phyloP scores from a whole-genome alignment of 1,284 basidiomycete species.

The Ceratorhiza oryzae-sativae region DNA sequence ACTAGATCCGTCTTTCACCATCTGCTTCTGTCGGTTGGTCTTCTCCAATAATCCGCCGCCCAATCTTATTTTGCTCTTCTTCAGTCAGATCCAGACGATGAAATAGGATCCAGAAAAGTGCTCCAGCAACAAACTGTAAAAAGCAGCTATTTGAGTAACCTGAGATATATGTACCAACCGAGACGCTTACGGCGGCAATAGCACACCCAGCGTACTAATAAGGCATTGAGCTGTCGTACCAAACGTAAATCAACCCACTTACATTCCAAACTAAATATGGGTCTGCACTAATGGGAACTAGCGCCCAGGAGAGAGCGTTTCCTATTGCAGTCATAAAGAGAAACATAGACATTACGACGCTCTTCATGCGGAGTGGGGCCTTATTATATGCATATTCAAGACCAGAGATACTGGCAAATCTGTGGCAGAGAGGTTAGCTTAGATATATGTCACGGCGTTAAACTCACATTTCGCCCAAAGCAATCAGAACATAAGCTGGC shows the following conservation, averaged over 20 bases:
- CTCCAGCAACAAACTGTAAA: neutral
- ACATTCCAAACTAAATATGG: constrained; percentile 37
- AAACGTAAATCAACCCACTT: too few relatives aligned
- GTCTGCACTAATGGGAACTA: constrained; percentile 24
- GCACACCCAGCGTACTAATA: constrained; percentile 26
- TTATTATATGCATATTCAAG: constrained; percentile 90
- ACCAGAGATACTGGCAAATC: constrained; percentile 82
- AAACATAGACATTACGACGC: constrained; percentile 75
- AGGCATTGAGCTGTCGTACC: too few relatives aligned
- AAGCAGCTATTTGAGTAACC: too few relatives aligned
- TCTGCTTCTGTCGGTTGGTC: too few relatives aligned
- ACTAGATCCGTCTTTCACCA: too few relatives aligned
- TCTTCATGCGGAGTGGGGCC: constrained; percentile 83
- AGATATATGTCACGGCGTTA: neutral
- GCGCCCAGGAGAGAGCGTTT: constrained; percentile 16
- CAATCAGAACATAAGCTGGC: constrained; percentile 51
- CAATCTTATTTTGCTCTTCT: neutral
- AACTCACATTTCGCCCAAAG: constrained; percentile 17
- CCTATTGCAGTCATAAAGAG: constrained; percentile 57
- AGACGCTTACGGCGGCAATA: constrained; percentile 18
- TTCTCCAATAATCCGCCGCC: too few relatives aligned
- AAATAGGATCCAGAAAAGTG: neutral
- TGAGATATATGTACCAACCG: too few relatives aligned
- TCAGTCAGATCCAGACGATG: neutral
- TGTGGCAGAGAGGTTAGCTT: constrained; percentile 55